Conservation (phyloP, 306 rosid genomes). For the Lathyrus sativus region DNA sequence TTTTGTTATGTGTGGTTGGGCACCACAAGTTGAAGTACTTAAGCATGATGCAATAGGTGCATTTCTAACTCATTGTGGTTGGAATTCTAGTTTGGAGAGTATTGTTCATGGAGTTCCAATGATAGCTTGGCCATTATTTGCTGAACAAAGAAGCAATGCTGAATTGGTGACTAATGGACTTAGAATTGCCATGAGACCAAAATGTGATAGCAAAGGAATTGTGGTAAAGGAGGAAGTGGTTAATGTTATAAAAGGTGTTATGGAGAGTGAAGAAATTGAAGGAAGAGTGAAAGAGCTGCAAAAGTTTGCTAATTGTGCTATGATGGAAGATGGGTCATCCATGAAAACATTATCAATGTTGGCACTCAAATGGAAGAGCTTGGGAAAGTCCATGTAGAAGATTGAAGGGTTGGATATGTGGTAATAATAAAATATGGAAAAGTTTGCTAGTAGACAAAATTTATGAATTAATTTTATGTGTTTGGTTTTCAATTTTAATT, state of each 20-base stretch:
- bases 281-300: slow-evolving; percentile 34
- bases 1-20: slow-evolving; percentile 38
- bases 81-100: slow-evolving; percentile 49
- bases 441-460: too few relatives aligned
- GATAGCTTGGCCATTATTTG: slow-evolving; percentile 52
- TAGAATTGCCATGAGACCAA: slow-evolving; percentile 43
- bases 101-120: slow-evolving; percentile 42
- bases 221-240: slow-evolving; percentile 44
- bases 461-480: too few relatives aligned
- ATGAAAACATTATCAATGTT: slow-evolving; percentile 38
- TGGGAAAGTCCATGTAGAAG: background rate
- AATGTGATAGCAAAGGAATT: slow-evolving; percentile 22
- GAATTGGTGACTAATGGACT: slow-evolving; percentile 35
- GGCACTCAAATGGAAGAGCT: slow-evolving; percentile 39
- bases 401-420: background rate
- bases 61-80: slow-evolving; percentile 50
- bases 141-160: slow-evolving; percentile 46
- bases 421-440: background rate
- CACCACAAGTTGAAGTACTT: slow-evolving; percentile 47
- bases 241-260: slow-evolving; percentile 20
- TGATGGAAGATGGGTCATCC: slow-evolving; percentile 49
- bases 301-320: slow-evolving; percentile 33
- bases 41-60: slow-evolving; percentile 34
- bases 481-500: too few relatives aligned
- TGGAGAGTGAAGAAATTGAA: slow-evolving; percentile 43